Evolutionary conservation across 495 filamentous ascomycete species (phyloP).

Genomic region (Lasiosphaeriaceae sp.): DNA sequence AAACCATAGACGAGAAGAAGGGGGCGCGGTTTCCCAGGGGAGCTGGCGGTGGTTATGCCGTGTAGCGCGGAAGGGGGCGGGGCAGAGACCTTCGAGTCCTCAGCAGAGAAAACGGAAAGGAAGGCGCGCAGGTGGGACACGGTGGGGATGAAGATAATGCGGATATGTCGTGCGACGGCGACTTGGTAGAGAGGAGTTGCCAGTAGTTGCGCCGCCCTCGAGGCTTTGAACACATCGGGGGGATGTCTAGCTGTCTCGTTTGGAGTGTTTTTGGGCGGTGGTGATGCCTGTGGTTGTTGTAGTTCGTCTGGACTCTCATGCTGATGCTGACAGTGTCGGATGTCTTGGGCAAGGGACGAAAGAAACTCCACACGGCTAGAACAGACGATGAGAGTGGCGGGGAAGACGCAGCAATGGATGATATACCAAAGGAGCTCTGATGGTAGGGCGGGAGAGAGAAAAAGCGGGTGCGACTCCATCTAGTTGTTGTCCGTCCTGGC

Average conservation of each 20-base stretch:
- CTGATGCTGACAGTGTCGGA: slow-evolving; percentile 11
- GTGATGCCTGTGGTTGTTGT: not conserved
- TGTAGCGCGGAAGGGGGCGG: slow-evolving; percentile 14
- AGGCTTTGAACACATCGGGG: not conserved
- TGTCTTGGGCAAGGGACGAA: slow-evolving; percentile 34
- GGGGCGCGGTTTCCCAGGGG: slow-evolving; percentile 8
- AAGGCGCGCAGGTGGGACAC: slow-evolving; percentile 75
- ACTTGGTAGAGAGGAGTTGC: slow-evolving; percentile 66
- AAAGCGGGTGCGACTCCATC: slow-evolving; percentile 28
- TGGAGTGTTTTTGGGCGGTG: not conserved
- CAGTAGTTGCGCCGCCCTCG: slow-evolving; percentile 34
- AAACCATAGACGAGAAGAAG: slow-evolving; percentile 63
- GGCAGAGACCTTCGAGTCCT: slow-evolving; percentile 17
- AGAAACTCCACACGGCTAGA: slow-evolving; percentile 62
- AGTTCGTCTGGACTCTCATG: not conserved
- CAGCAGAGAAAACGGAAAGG: slow-evolving; percentile 51
- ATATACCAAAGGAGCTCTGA: slow-evolving; percentile 62
- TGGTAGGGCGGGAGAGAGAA: slow-evolving; percentile 49
- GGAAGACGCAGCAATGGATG: slow-evolving; percentile 48
- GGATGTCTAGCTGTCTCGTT: not conserved
- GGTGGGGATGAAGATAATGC: slow-evolving; percentile 66
- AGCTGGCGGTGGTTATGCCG: not conserved
- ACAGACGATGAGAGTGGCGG: slow-evolving; percentile 68
- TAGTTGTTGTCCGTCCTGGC: not conserved
- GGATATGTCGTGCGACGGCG: slow-evolving; percentile 61